Percentiles rank a stretch among this genome's conserved stretches.
phyloP scores from a whole-genome alignment of 1,139 yeast species.

The Taphrina populina region DNA sequence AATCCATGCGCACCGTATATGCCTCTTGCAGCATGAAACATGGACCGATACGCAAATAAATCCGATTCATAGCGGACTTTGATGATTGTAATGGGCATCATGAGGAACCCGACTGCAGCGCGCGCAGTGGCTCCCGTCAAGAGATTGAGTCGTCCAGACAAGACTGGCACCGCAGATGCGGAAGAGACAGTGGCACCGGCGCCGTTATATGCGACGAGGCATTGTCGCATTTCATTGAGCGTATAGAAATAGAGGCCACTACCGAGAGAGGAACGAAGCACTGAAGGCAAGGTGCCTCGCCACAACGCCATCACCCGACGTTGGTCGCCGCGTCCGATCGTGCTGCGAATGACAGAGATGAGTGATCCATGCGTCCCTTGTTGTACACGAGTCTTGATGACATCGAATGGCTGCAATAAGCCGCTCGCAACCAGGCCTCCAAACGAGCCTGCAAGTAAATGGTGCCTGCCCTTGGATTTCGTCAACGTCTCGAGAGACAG shows the following conservation, averaged over 20 bases:
- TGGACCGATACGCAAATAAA: slow-evolving; percentile 64
- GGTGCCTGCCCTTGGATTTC: slow-evolving; percentile 43
- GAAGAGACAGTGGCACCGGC: slow-evolving; percentile 52
- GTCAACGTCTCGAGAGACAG: slow-evolving; percentile 2
- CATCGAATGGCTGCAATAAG: slow-evolving; percentile 82
- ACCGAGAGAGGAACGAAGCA: slow-evolving; percentile 84
- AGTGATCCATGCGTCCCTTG: slow-evolving; percentile 71
- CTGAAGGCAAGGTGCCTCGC: slow-evolving; percentile 81
- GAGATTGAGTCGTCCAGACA: slow-evolving; percentile 69
- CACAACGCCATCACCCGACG: slow-evolving; percentile 53
- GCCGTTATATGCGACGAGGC: slow-evolving; percentile 50
- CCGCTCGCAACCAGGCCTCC: slow-evolving; percentile 87
- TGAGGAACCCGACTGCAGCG: slow-evolving; percentile 75
- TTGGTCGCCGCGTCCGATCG: slow-evolving; percentile 56
- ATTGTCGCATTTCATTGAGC: slow-evolving; percentile 49
- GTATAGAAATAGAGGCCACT: slow-evolving; percentile 81
- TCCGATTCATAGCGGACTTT: slow-evolving; percentile 69
- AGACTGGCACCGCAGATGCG: background rate
- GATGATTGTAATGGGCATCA: slow-evolving; percentile 98
- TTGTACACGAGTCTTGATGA: slow-evolving; percentile 84
- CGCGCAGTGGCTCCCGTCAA: slow-evolving; percentile 76
- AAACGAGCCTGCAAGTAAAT: slow-evolving; percentile 75
- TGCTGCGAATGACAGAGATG: slow-evolving; percentile 85
- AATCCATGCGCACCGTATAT: slow-evolving; percentile 57
- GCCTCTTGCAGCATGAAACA: slow-evolving; percentile 60